Evolutionary conservation across 805 yeast genomes (phyloP), one percentile per base, ranked within the genome.

Genomic region (Barnettozyma wickerhamii): DNA sequence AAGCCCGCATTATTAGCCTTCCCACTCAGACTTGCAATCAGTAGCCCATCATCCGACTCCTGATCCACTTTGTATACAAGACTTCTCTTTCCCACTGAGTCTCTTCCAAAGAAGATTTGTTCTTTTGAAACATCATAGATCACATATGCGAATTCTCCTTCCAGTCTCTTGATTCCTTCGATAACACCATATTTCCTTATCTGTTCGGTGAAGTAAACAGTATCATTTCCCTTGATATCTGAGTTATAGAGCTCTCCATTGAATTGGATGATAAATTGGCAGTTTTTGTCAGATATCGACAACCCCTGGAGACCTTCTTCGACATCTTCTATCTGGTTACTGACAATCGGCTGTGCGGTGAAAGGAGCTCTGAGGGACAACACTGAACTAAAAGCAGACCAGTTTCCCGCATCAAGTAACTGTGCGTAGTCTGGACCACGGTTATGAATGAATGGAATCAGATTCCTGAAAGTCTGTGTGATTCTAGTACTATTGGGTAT

Each of bases 191-290:
- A n/a, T 12, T 20, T 15, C 10, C 33, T 31, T 1, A 41, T 28
- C 19, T 20, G 27, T 18, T 59, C 55, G 13, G 38, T 21, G 6
- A 42, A 33, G 48, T 59, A 83, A 4, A 59, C 66, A 0, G 95
- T 79, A 59, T 90, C 97, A 56, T 85, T 85, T 1, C 67, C 62
- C 0, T 51, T 49, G 18, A 83, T 72, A 28, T 72, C 82, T 1
- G 58, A 49, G 47, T 81, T 81, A 59, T 93, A 93, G 10, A 93
- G 62, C 53, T 93, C 97, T 0, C 99, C 99, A 58, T 95, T 93
- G 63, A 84, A 91, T 55, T 88, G 95, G 7, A 95, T 55, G 0
- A 73, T 53, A 37, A 55, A 69, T 50, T 66, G 48, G 34, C 63
- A 51, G 10, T 56, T 52, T 4, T 49, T 48, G 13, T 9, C 19